A percentile compares a stretch with the other conserved stretches of the same genome.
Conservation (phyloP, 805 yeast species). For the Barnettozyma botsteinii region DNA sequence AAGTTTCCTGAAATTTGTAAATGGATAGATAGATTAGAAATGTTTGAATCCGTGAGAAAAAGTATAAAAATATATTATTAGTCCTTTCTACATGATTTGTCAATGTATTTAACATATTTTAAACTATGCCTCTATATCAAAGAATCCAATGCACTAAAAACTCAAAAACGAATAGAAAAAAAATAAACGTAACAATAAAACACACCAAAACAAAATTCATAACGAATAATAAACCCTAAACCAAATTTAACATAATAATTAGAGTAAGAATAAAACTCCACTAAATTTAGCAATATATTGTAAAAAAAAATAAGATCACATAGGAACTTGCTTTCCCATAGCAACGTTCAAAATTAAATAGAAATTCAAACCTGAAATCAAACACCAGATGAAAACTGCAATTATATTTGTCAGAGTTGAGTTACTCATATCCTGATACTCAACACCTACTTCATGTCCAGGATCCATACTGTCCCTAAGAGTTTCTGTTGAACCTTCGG, state of each 20-base stretch:
- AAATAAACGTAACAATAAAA: background rate
- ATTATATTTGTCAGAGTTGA: conserved; percentile 40
- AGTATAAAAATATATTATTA: background rate
- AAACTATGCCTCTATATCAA: background rate
- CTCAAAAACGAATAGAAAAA: background rate
- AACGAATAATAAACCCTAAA: background rate
- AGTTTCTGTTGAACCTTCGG: conserved; percentile 5
- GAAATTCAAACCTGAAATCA: conserved; percentile 61
- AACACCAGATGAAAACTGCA: conserved; percentile 41
- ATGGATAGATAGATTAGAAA: conserved; percentile 9
- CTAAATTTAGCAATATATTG: background rate
- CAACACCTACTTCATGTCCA: background rate
- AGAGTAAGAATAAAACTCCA: conserved; percentile 16
- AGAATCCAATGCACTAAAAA: background rate
- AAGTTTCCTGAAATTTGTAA: conserved; percentile 1
- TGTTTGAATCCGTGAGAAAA: conserved; percentile 7
- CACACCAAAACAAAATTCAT: conserved; percentile 1
- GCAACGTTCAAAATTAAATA: conserved; percentile 48
- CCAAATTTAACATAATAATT: no score
- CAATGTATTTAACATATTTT: background rate
- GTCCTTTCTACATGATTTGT: background rate
- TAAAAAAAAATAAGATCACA: background rate
- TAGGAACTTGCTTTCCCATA: conserved; percentile 33
- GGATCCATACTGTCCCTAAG: conserved; percentile 1
- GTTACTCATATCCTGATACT: conserved; percentile 33